Evolutionary conservation across 2,329 filamentous ascomycete species (phyloP), one percentile per base, ranked within the genome.

Genomic region (Pyrenochaeta sp.): DNA sequence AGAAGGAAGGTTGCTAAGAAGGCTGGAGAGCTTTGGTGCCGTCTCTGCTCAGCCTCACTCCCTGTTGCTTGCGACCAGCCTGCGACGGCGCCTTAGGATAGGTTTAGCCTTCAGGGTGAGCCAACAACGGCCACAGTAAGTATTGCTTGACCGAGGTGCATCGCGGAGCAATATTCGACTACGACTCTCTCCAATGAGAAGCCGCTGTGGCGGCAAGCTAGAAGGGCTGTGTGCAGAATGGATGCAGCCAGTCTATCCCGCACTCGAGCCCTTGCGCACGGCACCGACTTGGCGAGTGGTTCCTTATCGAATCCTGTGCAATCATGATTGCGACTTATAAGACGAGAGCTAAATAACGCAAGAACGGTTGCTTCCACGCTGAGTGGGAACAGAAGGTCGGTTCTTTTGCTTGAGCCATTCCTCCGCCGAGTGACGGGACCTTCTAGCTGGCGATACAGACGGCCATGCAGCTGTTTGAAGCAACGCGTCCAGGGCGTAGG

Each of bases 181-280:
- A 48, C 19, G 12, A 37, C 37, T 37, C 52, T 49, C 52, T 60
- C 68, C 67, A 71, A 70, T 69, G 48, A 61, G 15, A 53, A 42
- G 36, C 30, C 50, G 34, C 36, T 27, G 62, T 68, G 67, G 68
- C 64, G 61, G 59, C 28, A 40, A 42, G 34, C 60, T 59, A 65
- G 61, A 61, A 44, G 52, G 66, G 65, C 66, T 68, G 61, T 62
- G 62, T 61, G 61, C 61, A 58, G 58, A 45, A 39, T 47, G 19
- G 36, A 39, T 50, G 54, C 47, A 52, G 44, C 53, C 54, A 40
- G 46, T 53, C 44, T 58, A 50, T 30, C 46, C 50, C 47, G 57
- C 27, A 53, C 9, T 36, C 45, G 43, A 50, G 22, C 22, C 24
- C 42, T 44, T 24, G 27, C 15, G 39, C 52, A 49, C 67, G 52